Evolutionary conservation across 2,329 filamentous ascomycete genomes (phyloP), one percentile per base, ranked within the genome.

Genomic region (Thelonectria olida): DNA sequence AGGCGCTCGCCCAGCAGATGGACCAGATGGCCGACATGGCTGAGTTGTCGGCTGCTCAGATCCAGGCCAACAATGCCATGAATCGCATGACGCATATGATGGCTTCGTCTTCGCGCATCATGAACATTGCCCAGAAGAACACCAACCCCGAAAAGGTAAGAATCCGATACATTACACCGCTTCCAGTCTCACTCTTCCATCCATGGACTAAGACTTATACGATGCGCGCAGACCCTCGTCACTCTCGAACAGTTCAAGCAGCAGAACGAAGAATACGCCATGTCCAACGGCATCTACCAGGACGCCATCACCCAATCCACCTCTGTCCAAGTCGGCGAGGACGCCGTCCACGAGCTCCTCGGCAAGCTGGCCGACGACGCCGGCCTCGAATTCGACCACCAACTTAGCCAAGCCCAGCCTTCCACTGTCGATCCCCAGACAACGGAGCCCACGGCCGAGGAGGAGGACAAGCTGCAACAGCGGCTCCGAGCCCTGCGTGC

Each of bases 321-420:
- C 1, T 76, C 92, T 78, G 72, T 90, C 81, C 75, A 92, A 82
- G 76, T 94, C 80, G 80, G 92, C 81, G 78, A 97, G 75, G 93
- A 96, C 69, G 92, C 94, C 68, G 92, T 97, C 2, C 93, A 97
- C 76, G 89, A 92, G 67, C 80, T 97, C 64, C 90, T 97, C 79
- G 90, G 88, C 66, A 91, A 96, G 79, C 87, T 96, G 42, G 93
- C 93, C 64, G 93, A 97, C 76, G 93, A 96, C 76, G 92, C 92
- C 9, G 93, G 93, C 54, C 87, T 97, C 53, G 91, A 96, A 77
- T 82, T 97, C 63, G 88, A 88, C 67, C 86, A 90, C 74, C 92
- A 96, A 78, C 88, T 97, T 65, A 84, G 80, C 71, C 76, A 81
- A 58, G 84, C 84, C 2, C 84, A 82, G 39, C 82, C 85, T 20